These are phyloP conservation scores for Salvia hispanica DNA, from an alignment of 257 asterid genomes.

Conservation along the genomic window DNA sequence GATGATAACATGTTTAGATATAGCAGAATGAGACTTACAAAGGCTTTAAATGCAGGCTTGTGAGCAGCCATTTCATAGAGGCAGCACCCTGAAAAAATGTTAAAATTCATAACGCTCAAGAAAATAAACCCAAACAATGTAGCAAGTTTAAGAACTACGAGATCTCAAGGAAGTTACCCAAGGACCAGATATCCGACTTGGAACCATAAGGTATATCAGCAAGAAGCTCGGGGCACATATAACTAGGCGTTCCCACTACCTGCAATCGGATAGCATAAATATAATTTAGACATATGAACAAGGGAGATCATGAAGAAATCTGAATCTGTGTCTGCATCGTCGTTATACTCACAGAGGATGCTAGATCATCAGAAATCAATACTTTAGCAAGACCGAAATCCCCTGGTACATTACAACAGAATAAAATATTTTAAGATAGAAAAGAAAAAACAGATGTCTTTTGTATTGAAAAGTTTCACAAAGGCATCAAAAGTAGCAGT, in stretches of 20 bases:
- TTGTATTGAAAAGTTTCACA: neutral
- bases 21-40: conserved; percentile 59
- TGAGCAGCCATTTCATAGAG: conserved; percentile 87
- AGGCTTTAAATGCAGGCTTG: conserved; percentile 91
- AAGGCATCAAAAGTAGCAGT: neutral
- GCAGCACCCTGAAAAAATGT: conserved; percentile 74
- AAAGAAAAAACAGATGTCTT: neutral
- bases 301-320: conserved; percentile 14
- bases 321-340: neutral
- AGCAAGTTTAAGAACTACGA: conserved; percentile 12
- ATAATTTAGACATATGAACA: neutral
- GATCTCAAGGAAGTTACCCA: conserved; percentile 56
- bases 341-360: conserved; percentile 81
- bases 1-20: neutral
- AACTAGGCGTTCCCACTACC: conserved; percentile 99
- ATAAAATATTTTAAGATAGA: conserved; percentile 1
- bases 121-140: conserved; percentile 21
- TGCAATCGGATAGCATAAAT: conserved; percentile 34
- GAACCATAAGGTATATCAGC: conserved; percentile 99
- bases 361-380: conserved; percentile 82
- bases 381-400: conserved; percentile 99
- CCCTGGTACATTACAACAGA: conserved; percentile 50
- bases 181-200: conserved; percentile 97
- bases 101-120: conserved; percentile 6
- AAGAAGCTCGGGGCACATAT: conserved; percentile 99